Evolutionary conservation across 2,329 filamentous ascomycete genomes (phyloP).

Genomic region (Monilinia fructicola): DNA sequence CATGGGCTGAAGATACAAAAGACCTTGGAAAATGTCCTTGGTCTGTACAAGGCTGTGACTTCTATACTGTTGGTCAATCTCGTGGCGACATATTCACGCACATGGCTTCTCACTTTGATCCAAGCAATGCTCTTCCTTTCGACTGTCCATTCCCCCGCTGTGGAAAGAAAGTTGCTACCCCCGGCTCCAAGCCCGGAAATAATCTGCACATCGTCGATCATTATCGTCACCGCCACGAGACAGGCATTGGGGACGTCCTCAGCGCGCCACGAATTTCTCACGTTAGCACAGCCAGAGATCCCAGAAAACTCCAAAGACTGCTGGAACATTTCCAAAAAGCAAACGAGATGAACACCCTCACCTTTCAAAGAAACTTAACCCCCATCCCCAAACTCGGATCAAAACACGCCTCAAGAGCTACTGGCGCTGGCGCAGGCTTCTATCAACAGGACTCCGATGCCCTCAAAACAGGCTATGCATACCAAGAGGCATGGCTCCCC

Average conservation of each 20-base stretch:
- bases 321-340: slow-evolving; percentile 8
- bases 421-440: background rate
- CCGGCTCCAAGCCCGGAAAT: background rate
- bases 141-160: slow-evolving; percentile 5
- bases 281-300: background rate
- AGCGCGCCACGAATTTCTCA: background rate
- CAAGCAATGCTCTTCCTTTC: background rate
- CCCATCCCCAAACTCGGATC: background rate
- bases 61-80: background rate
- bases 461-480: background rate
- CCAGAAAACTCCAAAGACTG: background rate
- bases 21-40: slow-evolving; percentile 1
- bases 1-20: slow-evolving; percentile 4
- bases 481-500: background rate
- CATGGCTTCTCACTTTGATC: background rate
- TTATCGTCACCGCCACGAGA: slow-evolving; percentile 10
- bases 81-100: background rate
- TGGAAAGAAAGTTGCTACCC: background rate
- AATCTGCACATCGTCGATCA: background rate
- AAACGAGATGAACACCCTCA: slow-evolving; percentile 1
- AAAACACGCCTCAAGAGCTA: background rate
- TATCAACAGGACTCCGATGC: background rate
- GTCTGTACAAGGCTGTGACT: background rate
- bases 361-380: background rate
- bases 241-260: slow-evolving; percentile 1